Percentiles rank a stretch among this genome's conserved stretches.
Conservation (phyloP, 2,329 filamentous ascomycete species). For the Hortaea sp. region DNA sequence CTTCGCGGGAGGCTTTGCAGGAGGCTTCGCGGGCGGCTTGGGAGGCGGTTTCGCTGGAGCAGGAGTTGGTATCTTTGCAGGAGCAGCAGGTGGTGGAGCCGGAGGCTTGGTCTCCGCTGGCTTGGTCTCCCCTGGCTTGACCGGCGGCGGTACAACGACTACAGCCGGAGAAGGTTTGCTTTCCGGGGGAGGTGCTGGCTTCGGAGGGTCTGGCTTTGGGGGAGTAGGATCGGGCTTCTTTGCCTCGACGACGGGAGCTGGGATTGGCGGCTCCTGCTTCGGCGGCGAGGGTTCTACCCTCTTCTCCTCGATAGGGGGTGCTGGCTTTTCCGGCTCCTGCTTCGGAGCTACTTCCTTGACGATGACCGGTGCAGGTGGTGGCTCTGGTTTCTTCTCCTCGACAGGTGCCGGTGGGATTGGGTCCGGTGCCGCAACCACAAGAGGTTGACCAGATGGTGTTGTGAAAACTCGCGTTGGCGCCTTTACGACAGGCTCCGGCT, state of each 20-base stretch:
- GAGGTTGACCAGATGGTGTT: background rate
- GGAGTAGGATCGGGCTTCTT: background rate
- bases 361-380: background rate
- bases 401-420: background rate
- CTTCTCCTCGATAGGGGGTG: background rate
- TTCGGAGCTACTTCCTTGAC: background rate
- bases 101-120: background rate
- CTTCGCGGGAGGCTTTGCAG: background rate
- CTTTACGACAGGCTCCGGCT: background rate
- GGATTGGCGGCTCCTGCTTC: background rate
- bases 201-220: background rate
- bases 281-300: background rate
- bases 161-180: background rate
- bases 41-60: background rate
- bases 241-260: background rate
- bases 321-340: background rate
- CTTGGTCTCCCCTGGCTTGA: background rate
- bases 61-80: background rate
- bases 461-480: background rate
- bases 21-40: background rate
- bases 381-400: background rate
- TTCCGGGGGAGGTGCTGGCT: background rate
- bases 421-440: background rate
- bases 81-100: background rate
- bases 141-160: background rate